phyloP scores from a whole-genome alignment of 202 grass and related monocot genomes.

The Zoysia matrella region DNA sequence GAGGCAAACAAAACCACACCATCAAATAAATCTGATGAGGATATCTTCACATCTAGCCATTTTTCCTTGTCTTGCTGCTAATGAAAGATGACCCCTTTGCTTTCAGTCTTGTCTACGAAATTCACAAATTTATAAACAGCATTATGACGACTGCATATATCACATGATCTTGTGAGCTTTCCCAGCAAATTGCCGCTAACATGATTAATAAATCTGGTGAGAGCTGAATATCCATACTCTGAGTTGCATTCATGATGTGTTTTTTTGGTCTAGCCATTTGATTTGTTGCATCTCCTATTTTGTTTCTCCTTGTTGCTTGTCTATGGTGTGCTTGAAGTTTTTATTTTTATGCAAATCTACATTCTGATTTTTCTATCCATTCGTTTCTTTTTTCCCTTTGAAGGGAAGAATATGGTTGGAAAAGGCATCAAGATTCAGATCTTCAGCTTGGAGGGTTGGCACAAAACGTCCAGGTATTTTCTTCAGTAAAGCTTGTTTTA shows the following conservation, averaged over 20 bases:
- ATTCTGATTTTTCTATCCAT: conserved; percentile 30
- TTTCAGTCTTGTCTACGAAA: not conserved
- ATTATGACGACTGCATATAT: not conserved
- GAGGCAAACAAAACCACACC: not conserved
- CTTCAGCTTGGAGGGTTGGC: conserved; percentile 58
- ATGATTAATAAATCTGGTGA: not conserved
- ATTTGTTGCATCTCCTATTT: not conserved
- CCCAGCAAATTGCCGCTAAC: not conserved
- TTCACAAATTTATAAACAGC: not conserved
- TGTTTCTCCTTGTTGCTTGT: not conserved
- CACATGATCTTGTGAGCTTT: not conserved
- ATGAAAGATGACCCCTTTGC: not conserved
- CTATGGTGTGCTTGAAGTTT: not conserved
- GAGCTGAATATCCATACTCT: conserved; percentile 4
- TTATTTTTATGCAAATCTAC: not conserved
- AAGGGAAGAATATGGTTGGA: conserved; percentile 75
- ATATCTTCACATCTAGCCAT: not conserved
- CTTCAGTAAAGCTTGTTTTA: not conserved
- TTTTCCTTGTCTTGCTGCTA: not conserved
- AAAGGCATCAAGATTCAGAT: conserved; percentile 68
- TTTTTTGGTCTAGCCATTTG: not conserved
- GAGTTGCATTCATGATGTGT: not conserved
- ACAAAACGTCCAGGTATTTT: conserved; percentile 73
- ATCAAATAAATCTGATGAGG: not conserved
- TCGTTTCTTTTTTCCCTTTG: conserved; percentile 14